phyloP scores from a whole-genome alignment of 2,329 filamentous ascomycete genomes.

The Cadophora sp. region DNA sequence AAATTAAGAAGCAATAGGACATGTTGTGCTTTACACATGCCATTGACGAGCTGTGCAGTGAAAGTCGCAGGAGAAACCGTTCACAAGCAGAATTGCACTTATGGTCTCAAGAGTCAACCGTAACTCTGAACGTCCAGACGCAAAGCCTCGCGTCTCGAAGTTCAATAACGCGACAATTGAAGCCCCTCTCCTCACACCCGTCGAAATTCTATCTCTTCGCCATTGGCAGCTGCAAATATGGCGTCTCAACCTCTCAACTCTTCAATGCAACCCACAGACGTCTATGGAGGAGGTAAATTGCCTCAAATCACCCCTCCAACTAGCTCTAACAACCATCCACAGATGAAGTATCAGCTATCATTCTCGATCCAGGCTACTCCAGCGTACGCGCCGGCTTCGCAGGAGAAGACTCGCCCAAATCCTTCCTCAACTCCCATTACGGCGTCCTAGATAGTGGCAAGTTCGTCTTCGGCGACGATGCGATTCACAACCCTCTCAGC shows the following conservation, averaged over 20 bases:
- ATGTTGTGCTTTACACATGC: too few relatives aligned
- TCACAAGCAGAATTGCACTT: neutral
- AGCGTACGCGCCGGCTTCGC: constrained; percentile 94
- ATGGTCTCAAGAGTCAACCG: neutral
- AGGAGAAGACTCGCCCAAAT: constrained; percentile 96
- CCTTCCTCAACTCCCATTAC: constrained; percentile 90
- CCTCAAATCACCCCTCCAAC: constrained; percentile 19
- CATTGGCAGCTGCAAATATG: constrained; percentile 47
- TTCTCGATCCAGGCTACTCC: constrained; percentile 93
- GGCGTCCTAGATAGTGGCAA: constrained; percentile 62
- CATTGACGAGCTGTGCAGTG: too few relatives aligned
- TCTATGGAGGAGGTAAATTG: constrained; percentile 65
- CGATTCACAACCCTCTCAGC: constrained; percentile 76
- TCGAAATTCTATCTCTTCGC: neutral
- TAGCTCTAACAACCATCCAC: constrained; percentile 23
- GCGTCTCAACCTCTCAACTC: constrained; percentile 62
- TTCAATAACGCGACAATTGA: constrained; percentile 22
- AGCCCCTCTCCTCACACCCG: neutral
- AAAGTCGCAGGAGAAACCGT: neutral
- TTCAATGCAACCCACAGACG: constrained; percentile 64
- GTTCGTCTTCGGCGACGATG: constrained; percentile 86
- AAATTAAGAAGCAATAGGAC: too few relatives aligned
- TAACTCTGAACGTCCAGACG: constrained; percentile 1
- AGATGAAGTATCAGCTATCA: constrained; percentile 98
- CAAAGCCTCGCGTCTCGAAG: constrained; percentile 17